These are phyloP conservation scores for Pseudogymnoascus sp. DNA, from an alignment of 2,329 filamentous ascomycete species.

Conservation along the genomic window DNA sequence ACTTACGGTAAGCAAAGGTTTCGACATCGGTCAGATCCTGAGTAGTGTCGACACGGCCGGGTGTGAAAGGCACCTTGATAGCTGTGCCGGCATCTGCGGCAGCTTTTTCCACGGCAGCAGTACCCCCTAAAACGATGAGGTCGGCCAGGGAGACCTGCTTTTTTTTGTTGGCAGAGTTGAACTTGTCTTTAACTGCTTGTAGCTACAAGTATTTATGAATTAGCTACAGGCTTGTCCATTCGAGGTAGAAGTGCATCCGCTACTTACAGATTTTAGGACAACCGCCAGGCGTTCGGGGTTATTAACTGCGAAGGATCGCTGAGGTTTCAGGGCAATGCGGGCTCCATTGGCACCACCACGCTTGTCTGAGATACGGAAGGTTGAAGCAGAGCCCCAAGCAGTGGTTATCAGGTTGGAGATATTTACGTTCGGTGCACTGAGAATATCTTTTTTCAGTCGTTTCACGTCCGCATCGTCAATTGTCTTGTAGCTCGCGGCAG, in stretches of 20 bases:
- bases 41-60: slow-evolving; percentile 51
- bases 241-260: background rate
- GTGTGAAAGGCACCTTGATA: slow-evolving; percentile 46
- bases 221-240: background rate
- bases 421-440: slow-evolving; percentile 41
- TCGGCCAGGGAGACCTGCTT: slow-evolving; percentile 56
- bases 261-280: slow-evolving; percentile 12
- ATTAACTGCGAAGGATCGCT: slow-evolving; percentile 52
- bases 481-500: slow-evolving; percentile 39
- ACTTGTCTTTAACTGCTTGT: slow-evolving; percentile 37
- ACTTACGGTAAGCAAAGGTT: slow-evolving; percentile 41
- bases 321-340: slow-evolving; percentile 50
- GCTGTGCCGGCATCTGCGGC: slow-evolving; percentile 30
- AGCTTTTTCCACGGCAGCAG: slow-evolving; percentile 51
- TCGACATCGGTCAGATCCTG: slow-evolving; percentile 50
- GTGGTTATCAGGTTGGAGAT: slow-evolving; percentile 42
- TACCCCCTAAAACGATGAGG: slow-evolving; percentile 52
- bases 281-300: slow-evolving; percentile 42
- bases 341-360: slow-evolving; percentile 55
- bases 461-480: slow-evolving; percentile 45
- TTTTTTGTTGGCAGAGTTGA: slow-evolving; percentile 43
- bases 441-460: slow-evolving; percentile 46
- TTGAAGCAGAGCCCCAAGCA: slow-evolving; percentile 45
- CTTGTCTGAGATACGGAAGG: slow-evolving; percentile 52
- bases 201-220: background rate